Base-by-base conservation (phyloP, 2,329 filamentous ascomycete genomes). In the Neoscytalidium dimidiatum region DNA sequence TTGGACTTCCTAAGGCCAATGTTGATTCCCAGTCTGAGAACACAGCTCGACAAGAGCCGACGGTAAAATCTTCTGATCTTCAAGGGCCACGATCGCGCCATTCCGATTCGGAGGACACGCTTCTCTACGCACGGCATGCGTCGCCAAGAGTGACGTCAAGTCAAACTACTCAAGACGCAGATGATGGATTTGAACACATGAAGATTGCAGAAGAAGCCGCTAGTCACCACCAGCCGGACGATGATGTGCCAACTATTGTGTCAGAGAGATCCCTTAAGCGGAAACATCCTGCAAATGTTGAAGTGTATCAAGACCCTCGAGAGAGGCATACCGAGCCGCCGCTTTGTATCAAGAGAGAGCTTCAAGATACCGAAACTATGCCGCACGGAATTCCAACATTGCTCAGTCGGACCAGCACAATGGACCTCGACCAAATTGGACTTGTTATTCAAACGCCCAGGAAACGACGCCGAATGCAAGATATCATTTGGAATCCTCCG, bases 181-280 rank as follows among this genome's bases (percentile, higher is more conserved):
- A 75, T 46, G 77, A 79, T 58, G 67, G 56, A 13, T 56, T 67
- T 11, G 69, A 73, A 11, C 69, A 72, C 35, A 60, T 33, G 29
- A 52, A 62, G 3, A 17, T 17, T 41, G 52, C 13, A 11, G 31
- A 35, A 28, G 29, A 19, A 26, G 9, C 44, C 33, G n/a, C 11
- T 31, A 6, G 23, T 9, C 38, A 60, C 3, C 63, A 62, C 21
- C 66, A 65, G 8, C 64, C 68, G 21, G 71, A 72, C 14, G 74
- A 77, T n/a, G 77, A 81, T n/a, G 75, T 78, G 51, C 81, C 80
- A 4, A 68, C 78, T 23, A 70, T 83, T 29, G 72, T 83, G 0
- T 82, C 77, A 8, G 73, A 75, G 49, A 73, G 79, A 23, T 74
- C 75, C 1, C 69, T 83, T 9, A 83, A 82, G 68, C 79, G 81